Percentiles rank a stretch among this genome's conserved stretches.
Evolutionary conservation across 352 stramenopile species (phyloP).

Genomic region (Globisporangium apiculatum): DNA sequence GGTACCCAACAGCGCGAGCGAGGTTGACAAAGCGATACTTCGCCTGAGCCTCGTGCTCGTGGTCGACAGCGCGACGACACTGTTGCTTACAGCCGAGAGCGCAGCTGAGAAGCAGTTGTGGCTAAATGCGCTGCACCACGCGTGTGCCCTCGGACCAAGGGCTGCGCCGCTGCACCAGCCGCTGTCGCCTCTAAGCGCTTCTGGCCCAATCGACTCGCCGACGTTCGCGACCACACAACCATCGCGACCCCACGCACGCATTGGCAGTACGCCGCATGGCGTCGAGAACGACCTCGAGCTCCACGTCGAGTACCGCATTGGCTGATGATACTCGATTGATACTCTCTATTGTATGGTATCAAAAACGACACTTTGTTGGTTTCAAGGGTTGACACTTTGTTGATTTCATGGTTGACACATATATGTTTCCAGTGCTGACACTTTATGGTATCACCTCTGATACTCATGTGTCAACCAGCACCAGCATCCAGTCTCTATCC

Average conservation of each 20-base stretch:
- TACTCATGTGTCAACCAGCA: too few species aligned
- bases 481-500: too few species aligned
- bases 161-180: slow-evolving; percentile 5
- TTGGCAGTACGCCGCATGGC: slow-evolving; percentile 3
- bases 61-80: slow-evolving; percentile 8
- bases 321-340: not conserved
- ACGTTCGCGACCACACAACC: not conserved
- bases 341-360: too few species aligned
- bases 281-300: slow-evolving; percentile 20
- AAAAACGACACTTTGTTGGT: too few species aligned
- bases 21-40: slow-evolving; percentile 14
- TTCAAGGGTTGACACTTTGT: too few species aligned
- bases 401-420: too few species aligned
- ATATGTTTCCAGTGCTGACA: too few species aligned
- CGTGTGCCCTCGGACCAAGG: slow-evolving; percentile 8
- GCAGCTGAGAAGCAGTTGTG: slow-evolving; percentile 39
- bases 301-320: slow-evolving; percentile 33
- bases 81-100: slow-evolving; percentile 37
- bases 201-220: not conserved
- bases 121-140: slow-evolving; percentile 29
- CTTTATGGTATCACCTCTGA: too few species aligned
- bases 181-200: not conserved
- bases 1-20: slow-evolving; percentile 6
- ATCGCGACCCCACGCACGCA: not conserved
- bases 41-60: slow-evolving; percentile 33